Evolutionary conservation across 805 yeast genomes (phyloP).

Genomic region (Clavispora vitiphila): DNA sequence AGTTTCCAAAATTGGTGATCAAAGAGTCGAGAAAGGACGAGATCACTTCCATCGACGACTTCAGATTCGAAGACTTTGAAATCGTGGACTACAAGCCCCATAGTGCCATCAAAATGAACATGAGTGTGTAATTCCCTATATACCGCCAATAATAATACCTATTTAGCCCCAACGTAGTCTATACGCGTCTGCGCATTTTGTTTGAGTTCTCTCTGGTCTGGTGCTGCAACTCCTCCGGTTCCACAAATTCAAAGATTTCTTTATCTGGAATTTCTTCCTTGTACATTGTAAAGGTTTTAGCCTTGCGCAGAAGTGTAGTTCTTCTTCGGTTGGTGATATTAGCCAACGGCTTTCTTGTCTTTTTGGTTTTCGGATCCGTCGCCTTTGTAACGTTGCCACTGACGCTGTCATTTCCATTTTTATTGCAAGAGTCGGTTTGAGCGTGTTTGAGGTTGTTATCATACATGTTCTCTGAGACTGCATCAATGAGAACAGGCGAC

Average conservation of each 20-base stretch:
- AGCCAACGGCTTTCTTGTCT: constrained; percentile 18
- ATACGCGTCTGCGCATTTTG: not conserved
- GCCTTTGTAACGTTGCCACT: not conserved
- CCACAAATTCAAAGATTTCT: constrained; percentile 1
- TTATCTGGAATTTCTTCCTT: not conserved
- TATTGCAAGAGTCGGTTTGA: too few relatives aligned
- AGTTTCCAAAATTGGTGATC: constrained; percentile 75
- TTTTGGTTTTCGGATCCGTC: not conserved
- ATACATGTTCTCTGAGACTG: not conserved
- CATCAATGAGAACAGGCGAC: not conserved
- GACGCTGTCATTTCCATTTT: not conserved
- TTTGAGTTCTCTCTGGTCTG: not conserved
- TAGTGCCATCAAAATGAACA: constrained; percentile 84
- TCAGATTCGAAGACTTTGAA: constrained; percentile 82
- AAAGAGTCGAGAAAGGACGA: constrained; percentile 44
- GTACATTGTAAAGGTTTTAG: not conserved
- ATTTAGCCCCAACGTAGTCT: not conserved
- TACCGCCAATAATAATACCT: not conserved
- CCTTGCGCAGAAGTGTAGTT: not conserved
- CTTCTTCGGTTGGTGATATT: constrained; percentile 24
- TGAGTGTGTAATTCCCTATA: constrained; percentile 68
- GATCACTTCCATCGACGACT: constrained; percentile 75
- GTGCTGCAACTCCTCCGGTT: not conserved
- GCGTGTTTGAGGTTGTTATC: not conserved
- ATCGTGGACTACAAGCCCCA: constrained; percentile 77